A percentile compares a stretch with the other conserved stretches of the same genome.
Evolutionary conservation across 306 rosid genomes (phyloP).

Genomic region (Corylus avellana): DNA sequence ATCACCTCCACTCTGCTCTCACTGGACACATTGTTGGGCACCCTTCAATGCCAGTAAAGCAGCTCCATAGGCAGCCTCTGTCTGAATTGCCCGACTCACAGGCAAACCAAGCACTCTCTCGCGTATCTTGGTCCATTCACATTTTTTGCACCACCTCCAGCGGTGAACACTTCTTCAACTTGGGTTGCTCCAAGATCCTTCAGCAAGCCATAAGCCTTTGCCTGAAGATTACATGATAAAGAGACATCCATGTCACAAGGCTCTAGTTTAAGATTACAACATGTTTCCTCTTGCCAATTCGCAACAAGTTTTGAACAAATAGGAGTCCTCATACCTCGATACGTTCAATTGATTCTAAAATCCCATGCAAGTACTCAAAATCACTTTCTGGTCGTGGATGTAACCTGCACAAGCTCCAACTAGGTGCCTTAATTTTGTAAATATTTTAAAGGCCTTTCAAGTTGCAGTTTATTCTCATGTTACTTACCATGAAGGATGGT

Average conservation of each 20-base stretch:
- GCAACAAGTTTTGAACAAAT: conserved; percentile 2
- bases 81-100: conserved; percentile 66
- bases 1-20: neutral
- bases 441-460: neutral
- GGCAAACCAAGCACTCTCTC: conserved; percentile 84
- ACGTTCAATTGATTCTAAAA: conserved; percentile 89
- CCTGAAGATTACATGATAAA: conserved; percentile 41
- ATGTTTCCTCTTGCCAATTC: neutral
- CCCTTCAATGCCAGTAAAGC: conserved; percentile 81
- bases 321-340: conserved; percentile 63
- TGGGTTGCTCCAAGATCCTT: conserved; percentile 77
- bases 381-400: conserved; percentile 84
- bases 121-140: conserved; percentile 55
- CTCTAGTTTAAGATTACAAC: conserved; percentile 5
- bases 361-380: conserved; percentile 75
- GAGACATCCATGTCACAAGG: conserved; percentile 20
- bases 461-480: neutral
- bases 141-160: conserved; percentile 85
- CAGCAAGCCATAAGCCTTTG: conserved; percentile 64
- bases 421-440: neutral
- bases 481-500: neutral
- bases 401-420: conserved; percentile 44
- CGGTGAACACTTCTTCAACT: conserved; percentile 75
- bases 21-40: conserved; percentile 34
- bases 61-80: conserved; percentile 90